phyloP scores from a whole-genome alignment of 2,329 filamentous ascomycete species.

The Polychaeton citri region DNA sequence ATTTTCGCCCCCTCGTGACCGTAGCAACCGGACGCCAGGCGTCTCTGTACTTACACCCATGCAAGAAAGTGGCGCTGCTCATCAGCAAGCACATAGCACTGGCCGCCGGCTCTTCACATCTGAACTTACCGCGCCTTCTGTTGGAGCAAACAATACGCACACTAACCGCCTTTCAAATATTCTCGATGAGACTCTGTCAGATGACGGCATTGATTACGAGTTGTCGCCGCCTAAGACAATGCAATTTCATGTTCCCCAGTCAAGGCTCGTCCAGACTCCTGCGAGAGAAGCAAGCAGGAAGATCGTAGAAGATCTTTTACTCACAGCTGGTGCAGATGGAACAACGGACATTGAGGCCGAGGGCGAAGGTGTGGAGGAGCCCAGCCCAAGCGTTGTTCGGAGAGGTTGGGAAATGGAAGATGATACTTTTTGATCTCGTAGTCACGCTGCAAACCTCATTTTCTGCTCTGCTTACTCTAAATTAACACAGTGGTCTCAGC shows the following conservation, averaged over 20 bases:
- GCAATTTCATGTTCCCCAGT: slow-evolving; percentile 67
- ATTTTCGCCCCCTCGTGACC: slow-evolving; percentile 37
- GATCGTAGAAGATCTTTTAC: slow-evolving; percentile 67
- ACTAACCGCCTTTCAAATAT: slow-evolving; percentile 50
- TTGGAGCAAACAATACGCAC: slow-evolving; percentile 28
- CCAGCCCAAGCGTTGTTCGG: slow-evolving; percentile 35
- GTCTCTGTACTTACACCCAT: slow-evolving; percentile 67
- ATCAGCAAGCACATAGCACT: slow-evolving; percentile 11
- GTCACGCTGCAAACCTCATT: too few species aligned
- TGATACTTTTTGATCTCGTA: slow-evolving; percentile 32
- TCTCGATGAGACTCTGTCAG: slow-evolving; percentile 53
- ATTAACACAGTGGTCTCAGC: too few species aligned
- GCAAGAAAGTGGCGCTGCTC: too few species aligned
- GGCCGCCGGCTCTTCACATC: slow-evolving; percentile 22
- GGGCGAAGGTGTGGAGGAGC: slow-evolving; percentile 28
- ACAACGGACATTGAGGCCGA: slow-evolving; percentile 35
- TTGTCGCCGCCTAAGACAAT: slow-evolving; percentile 86
- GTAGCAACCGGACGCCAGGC: slow-evolving; percentile 51
- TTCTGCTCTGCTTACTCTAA: too few species aligned
- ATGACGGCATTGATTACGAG: slow-evolving; percentile 37
- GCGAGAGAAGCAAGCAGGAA: slow-evolving; percentile 68
- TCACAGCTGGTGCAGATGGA: slow-evolving; percentile 54
- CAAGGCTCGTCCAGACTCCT: slow-evolving; percentile 66
- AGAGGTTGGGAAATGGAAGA: slow-evolving; percentile 31
- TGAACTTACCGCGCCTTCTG: slow-evolving; percentile 14